Base-by-base conservation (phyloP, 2,329 filamentous ascomycete species). In the Alternaria sp. region DNA sequence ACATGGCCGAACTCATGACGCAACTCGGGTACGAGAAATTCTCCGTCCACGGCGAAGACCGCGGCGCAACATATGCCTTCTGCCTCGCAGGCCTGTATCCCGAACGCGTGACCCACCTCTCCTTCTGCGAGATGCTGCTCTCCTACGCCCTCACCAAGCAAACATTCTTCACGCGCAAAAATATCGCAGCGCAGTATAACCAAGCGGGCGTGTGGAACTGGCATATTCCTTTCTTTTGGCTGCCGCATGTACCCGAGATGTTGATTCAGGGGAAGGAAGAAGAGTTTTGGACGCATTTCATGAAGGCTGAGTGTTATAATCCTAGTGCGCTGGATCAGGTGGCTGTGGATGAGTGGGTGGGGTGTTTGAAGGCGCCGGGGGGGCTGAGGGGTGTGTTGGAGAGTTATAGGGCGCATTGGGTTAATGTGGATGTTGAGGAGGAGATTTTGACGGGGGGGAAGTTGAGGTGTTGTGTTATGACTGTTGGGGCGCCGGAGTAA, bases 11-110 rank as follows among this genome's bases (percentile, higher is more conserved):
- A 7, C 62, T 80, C 49, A 80, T 80, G 69, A 43, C 52, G 6
- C 61, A 65, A 23, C 65, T 69, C 2, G 62, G 92, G 91, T 66
- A 96, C 86, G 76, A 90, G 92, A 80, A 94, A 90, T 79, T 94
- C 90, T 47, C 91, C 87, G 71, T 91, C 89, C 61, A 96, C 82
- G 23, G 94, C 90, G 67, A 71, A 51, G 67, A 69, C 40, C 64
- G 67, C 2, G 67, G 67, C 21, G 70, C 61, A 4, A 72, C 69
- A 2, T 69, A 66, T 49, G 69, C 65, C 1, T 71, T 70, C 23
- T 71, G 69, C 32, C 64, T 69, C 6, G 67, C 70, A 5, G 69
- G 69, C 5, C 45, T 71, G 26, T 67, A 72, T 36, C 61, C 65
- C 0, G 57, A 65, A 12, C 57, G 69, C 5, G 65, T 72, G 3